A percentile compares a stretch with the other conserved stretches of the same genome.
Conservation (phyloP, 495 filamentous ascomycete genomes). For the Neurospora hispaniola region DNA sequence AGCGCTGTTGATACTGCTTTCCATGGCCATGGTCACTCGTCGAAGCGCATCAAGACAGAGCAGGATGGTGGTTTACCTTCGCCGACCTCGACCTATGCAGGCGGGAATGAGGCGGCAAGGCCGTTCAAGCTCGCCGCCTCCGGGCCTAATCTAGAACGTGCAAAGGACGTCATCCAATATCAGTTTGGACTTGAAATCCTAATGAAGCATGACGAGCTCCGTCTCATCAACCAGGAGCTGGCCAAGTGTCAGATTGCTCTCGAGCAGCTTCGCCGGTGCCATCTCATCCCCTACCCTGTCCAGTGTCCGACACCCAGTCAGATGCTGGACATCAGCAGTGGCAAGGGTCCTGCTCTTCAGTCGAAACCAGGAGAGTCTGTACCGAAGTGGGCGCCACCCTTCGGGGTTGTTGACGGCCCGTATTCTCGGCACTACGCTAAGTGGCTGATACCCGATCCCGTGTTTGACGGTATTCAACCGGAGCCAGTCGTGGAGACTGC, state of each 20-base stretch:
- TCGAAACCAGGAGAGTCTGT: slow-evolving; percentile 45
- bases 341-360: slow-evolving; percentile 55
- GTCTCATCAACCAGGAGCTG: slow-evolving; percentile 90
- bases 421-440: slow-evolving; percentile 88
- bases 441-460: slow-evolving; percentile 84
- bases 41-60: slow-evolving; percentile 28
- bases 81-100: slow-evolving; percentile 19
- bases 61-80: slow-evolving; percentile 25
- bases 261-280: slow-evolving; percentile 86
- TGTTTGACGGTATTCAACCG: slow-evolving; percentile 61
- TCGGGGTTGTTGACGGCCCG: slow-evolving; percentile 82
- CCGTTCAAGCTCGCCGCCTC: slow-evolving; percentile 12
- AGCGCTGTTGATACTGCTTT: slow-evolving; percentile 19
- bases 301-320: slow-evolving; percentile 48
- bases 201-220: slow-evolving; percentile 86
- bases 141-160: slow-evolving; percentile 23
- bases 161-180: slow-evolving; percentile 66
- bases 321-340: slow-evolving; percentile 55
- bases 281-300: slow-evolving; percentile 78
- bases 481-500: slow-evolving; percentile 27
- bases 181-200: slow-evolving; percentile 88
- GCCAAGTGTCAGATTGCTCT: slow-evolving; percentile 93
- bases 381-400: slow-evolving; percentile 63
- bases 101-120: slow-evolving; percentile 7
- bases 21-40: slow-evolving; percentile 1